phyloP scores from a whole-genome alignment of 306 rosid genomes.

The Canavalia ensiformis region DNA sequence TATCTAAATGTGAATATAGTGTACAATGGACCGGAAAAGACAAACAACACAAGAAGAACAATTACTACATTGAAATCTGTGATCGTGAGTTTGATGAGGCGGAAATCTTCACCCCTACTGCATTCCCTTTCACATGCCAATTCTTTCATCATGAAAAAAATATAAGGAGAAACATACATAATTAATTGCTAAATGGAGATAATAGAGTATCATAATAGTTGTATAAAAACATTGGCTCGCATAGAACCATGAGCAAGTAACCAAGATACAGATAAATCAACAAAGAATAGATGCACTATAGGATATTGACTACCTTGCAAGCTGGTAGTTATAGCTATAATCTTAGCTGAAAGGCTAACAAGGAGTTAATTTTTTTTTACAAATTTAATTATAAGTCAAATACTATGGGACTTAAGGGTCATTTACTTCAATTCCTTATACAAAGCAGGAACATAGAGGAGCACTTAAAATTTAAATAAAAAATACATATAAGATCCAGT shows the following conservation, averaged over 20 bases:
- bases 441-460: background rate
- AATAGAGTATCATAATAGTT: background rate
- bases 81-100: conserved; percentile 90
- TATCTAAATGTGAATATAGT: conserved; percentile 36
- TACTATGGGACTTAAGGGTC: background rate
- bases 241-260: conserved; percentile 32
- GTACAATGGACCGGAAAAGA: conserved; percentile 30
- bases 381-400: conserved; percentile 8
- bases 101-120: conserved; percentile 98
- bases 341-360: conserved; percentile 20
- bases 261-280: conserved; percentile 32
- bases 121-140: conserved; percentile 94
- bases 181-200: conserved; percentile 4
- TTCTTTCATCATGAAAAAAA: conserved; percentile 61
- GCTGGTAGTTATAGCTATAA: background rate
- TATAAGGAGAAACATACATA: conserved; percentile 35
- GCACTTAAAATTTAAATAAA: background rate
- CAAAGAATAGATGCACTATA: conserved; percentile 5
- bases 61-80: conserved; percentile 78
- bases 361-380: conserved; percentile 4
- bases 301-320: conserved; percentile 23
- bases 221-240: conserved; percentile 17
- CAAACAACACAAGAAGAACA: conserved; percentile 24
- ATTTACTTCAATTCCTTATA: background rate
- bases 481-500: background rate